A percentile compares a stretch with the other conserved stretches of the same genome.
phyloP scores from a whole-genome alignment of 371 early-diverging fungal species.

The Saksenaea oblongispora region DNA sequence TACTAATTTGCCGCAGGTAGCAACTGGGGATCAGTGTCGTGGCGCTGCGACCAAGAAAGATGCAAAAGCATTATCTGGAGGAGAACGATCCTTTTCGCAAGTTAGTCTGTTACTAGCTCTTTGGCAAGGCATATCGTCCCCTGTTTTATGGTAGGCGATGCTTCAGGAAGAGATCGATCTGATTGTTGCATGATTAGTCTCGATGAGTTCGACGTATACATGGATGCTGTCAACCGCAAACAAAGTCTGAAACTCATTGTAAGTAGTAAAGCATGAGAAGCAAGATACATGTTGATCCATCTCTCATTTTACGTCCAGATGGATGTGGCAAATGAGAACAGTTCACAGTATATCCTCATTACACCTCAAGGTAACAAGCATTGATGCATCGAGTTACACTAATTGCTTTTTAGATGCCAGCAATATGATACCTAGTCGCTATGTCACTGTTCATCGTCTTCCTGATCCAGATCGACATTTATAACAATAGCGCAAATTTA shows the following conservation, averaged over 20 bases:
- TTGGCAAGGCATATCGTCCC: constrained; percentile 96
- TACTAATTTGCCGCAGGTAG: constrained; percentile 20
- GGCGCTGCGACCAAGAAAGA: constrained; percentile 70
- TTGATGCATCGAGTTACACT: not conserved
- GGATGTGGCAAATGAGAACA: constrained; percentile 71
- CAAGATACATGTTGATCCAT: not conserved
- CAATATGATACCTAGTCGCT: constrained; percentile 61
- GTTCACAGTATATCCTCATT: constrained; percentile 92
- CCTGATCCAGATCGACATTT: constrained; percentile 68
- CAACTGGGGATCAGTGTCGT: constrained; percentile 44
- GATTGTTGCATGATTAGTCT: constrained; percentile 50
- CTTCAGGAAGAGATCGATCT: not conserved
- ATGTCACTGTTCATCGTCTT: constrained; percentile 71
- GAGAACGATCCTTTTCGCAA: constrained; percentile 98
- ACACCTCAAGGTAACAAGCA: constrained; percentile 81
- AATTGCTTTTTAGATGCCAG: constrained; percentile 40
- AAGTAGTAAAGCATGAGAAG: constrained; percentile 3
- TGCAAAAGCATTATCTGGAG: constrained; percentile 93
- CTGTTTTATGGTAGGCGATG: constrained; percentile 79
- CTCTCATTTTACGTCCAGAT: constrained; percentile 46
- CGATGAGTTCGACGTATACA: constrained; percentile 99
- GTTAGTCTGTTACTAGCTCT: constrained; percentile 94
- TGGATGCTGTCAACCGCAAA: constrained; percentile 97
- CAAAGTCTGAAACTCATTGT: constrained; percentile 85
- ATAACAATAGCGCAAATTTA: no score